Conservation (phyloP, 805 yeast genomes). For the Ogataea nonfermentans region DNA sequence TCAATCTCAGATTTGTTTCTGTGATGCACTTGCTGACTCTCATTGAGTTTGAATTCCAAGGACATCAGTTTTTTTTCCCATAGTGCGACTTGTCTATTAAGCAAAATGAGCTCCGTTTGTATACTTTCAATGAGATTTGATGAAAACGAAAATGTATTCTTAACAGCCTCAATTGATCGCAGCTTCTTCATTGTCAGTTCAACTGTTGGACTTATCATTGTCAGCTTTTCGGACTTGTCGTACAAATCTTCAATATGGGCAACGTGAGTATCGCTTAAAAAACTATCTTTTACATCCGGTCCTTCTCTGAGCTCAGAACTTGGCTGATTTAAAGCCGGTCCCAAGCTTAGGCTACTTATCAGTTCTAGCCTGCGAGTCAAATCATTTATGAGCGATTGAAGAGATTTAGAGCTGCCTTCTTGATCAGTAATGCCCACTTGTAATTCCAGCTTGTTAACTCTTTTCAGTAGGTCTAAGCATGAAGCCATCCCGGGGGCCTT, state of each 20-base stretch:
- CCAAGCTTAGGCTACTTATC: background rate
- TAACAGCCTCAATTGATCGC: conserved; percentile 19
- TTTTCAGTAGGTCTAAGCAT: conserved; percentile 1
- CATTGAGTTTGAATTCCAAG: conserved; percentile 18
- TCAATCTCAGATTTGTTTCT: conserved; percentile 16
- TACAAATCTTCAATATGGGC: background rate
- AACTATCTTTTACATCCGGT: no score
- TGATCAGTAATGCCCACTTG: background rate
- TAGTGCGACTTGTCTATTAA: conserved; percentile 17
- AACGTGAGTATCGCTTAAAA: no score
- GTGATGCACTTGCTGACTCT: conserved; percentile 11
- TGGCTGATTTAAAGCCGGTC: background rate
- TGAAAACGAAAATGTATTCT: conserved; percentile 8
- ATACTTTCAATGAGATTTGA: conserved; percentile 16
- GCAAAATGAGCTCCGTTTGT: conserved; percentile 15
- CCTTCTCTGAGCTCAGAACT: background rate
- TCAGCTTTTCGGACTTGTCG: background rate
- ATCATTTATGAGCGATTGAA: background rate
- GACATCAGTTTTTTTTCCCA: conserved; percentile 27
- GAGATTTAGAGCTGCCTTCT: background rate
- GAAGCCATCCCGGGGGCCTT: background rate
- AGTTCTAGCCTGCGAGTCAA: background rate
- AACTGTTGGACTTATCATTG: no score
- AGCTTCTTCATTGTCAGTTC: conserved; percentile 18
- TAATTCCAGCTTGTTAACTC: background rate